Percentiles rank a stretch among this genome's conserved stretches.
Conservation (phyloP, 139 green algal species). For the Dunaliella sp. region DNA sequence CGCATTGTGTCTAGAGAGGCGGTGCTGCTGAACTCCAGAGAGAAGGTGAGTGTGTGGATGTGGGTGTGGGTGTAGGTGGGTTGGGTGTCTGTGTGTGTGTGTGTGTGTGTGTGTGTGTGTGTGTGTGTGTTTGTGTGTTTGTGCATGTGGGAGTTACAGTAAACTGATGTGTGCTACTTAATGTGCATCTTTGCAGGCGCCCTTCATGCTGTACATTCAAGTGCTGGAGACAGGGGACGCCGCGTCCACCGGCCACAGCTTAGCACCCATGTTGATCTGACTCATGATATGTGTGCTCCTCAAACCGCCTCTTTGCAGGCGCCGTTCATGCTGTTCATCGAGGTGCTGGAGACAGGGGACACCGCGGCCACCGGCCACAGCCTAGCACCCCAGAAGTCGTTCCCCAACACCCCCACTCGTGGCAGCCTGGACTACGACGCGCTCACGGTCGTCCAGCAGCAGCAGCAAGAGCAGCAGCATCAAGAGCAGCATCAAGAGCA, state of each 20-base stretch:
- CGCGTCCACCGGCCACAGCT: neutral
- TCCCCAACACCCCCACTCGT: neutral
- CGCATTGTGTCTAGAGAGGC: constrained; percentile 78
- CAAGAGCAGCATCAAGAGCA: constrained; percentile 14
- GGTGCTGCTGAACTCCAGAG: constrained; percentile 85
- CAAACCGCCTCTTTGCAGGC: constrained; percentile 17
- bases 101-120: neutral
- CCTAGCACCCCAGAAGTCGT: neutral
- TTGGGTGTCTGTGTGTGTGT: neutral
- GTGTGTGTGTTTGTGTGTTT: neutral
- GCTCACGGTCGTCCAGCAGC: neutral
- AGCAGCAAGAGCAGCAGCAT: constrained; percentile 9
- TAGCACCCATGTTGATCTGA: neutral
- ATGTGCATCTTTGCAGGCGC: constrained; percentile 25
- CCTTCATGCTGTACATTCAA: constrained; percentile 56
- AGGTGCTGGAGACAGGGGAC: constrained; percentile 34
- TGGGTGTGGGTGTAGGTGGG: neutral
- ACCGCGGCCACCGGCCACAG: neutral
- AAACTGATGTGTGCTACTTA: too few relatives aligned
- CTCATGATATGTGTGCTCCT: neutral
- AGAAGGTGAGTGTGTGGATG: constrained; percentile 56
- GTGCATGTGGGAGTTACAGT: too few relatives aligned
- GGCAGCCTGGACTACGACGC: neutral
- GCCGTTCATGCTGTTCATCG: constrained; percentile 54
- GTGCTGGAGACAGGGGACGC: constrained; percentile 26